These are phyloP conservation scores for Ceratocystiopsis brevicomis DNA, from an alignment of 2,329 filamentous ascomycete species.

Conservation along the genomic window DNA sequence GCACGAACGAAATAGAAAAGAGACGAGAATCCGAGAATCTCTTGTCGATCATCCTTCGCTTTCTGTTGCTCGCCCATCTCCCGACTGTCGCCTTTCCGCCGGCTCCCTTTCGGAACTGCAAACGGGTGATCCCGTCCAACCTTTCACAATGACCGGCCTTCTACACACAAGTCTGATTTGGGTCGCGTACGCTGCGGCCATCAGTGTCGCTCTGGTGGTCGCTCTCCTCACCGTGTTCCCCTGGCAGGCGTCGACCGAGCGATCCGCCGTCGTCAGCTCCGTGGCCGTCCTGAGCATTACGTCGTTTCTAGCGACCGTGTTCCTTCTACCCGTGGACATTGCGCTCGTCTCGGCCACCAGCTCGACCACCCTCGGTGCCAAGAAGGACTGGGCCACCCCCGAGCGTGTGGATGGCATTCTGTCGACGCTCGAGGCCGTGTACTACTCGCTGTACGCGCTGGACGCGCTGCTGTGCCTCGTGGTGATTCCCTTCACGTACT, in stretches of 20 bases:
- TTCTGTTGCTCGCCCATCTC: no score
- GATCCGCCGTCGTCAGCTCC: slow-evolving; percentile 61
- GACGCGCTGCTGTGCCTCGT: slow-evolving; percentile 79
- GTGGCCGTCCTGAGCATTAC: slow-evolving; percentile 79
- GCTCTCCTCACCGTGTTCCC: slow-evolving; percentile 74
- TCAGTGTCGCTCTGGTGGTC: slow-evolving; percentile 56
- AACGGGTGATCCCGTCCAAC: no score
- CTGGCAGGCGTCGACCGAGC: slow-evolving; percentile 78
- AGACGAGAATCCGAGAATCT: no score
- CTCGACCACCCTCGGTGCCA: slow-evolving; percentile 52
- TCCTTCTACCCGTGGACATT: slow-evolving; percentile 87
- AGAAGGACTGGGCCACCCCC: slow-evolving; percentile 90
- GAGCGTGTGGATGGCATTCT: slow-evolving; percentile 61
- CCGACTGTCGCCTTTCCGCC: neutral
- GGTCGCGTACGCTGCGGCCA: slow-evolving; percentile 74
- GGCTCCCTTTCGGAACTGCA: neutral
- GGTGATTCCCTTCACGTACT: slow-evolving; percentile 89
- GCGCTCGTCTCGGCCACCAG: slow-evolving; percentile 83
- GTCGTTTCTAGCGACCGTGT: slow-evolving; percentile 71
- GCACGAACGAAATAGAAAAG: no score
- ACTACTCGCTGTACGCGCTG: slow-evolving; percentile 81
- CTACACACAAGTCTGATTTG: slow-evolving; percentile 85
- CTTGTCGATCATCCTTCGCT: no score
- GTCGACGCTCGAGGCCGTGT: slow-evolving; percentile 66
- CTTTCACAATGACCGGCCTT: slow-evolving; percentile 24